Conservation (phyloP, 495 filamentous ascomycete species). For the Daldinia childiae region DNA sequence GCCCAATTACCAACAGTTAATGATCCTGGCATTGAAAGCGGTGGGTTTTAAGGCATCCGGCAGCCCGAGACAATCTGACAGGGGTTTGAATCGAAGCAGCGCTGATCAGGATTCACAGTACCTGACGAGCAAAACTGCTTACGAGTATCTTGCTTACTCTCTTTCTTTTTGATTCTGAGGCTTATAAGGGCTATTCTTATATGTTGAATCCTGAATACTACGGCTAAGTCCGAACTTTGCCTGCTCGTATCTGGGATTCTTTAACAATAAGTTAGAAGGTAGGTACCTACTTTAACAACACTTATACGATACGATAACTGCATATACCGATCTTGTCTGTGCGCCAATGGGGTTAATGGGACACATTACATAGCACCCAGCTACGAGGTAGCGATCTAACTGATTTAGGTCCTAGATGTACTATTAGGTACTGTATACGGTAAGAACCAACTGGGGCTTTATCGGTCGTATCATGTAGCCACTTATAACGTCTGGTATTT, state of each 20-base stretch:
- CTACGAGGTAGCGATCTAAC: conserved; percentile 8
- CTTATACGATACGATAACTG: not conserved
- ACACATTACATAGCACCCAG: not conserved
- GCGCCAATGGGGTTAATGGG: conserved; percentile 6
- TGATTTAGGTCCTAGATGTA: conserved; percentile 2
- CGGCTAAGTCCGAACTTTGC: not conserved
- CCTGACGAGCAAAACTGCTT: not conserved
- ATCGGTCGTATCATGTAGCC: conserved; percentile 26
- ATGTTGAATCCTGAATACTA: not conserved
- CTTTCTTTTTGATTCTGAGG: not conserved
- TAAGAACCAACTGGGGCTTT: not conserved
- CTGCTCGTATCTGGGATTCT: not conserved
- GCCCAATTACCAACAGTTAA: not conserved
- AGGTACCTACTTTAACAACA: no score
- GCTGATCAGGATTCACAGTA: conserved; percentile 30
- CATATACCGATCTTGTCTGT: conserved; percentile 9
- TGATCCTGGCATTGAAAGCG: not conserved
- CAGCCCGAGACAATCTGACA: conserved; percentile 23
- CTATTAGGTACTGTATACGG: not conserved
- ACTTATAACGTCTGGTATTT: conserved; percentile 4
- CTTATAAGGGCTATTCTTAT: conserved; percentile 7
- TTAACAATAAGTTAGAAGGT: no score
- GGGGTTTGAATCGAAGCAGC: conserved; percentile 27
- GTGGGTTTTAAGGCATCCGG: conserved; percentile 25
- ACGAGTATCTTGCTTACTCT: not conserved